Evolutionary conservation across 2,329 filamentous ascomycete genomes (phyloP).

Genomic region (Endoconidiophora laricicola): DNA sequence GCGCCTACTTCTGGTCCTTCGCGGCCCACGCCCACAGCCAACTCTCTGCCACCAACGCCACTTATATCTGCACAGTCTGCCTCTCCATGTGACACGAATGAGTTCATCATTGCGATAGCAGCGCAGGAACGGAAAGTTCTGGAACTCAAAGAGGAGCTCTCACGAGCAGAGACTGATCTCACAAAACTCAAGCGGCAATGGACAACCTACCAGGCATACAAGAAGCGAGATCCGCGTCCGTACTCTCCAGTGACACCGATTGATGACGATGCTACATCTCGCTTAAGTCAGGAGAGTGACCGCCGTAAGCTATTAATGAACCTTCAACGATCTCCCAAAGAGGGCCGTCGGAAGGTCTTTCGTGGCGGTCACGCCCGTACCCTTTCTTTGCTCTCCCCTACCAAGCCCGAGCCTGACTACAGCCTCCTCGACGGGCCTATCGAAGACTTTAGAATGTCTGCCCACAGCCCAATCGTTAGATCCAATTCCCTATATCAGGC

Average conservation of each 20-base stretch:
- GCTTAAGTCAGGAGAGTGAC: constrained; percentile 47
- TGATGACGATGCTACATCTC: constrained; percentile 24
- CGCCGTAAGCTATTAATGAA: constrained; percentile 51
- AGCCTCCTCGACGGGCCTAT: constrained; percentile 26
- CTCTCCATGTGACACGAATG: constrained; percentile 34
- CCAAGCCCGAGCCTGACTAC: constrained; percentile 29
- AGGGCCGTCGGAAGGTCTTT: constrained; percentile 45
- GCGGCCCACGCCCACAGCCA: constrained; percentile 27
- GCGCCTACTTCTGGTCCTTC: constrained; percentile 34
- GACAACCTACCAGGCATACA: constrained; percentile 58
- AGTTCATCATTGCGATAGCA: constrained; percentile 77
- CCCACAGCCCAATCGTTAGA: constrained; percentile 16
- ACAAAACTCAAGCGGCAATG: constrained; percentile 67
- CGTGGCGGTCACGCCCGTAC: constrained; percentile 46
- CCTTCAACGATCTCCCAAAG: constrained; percentile 27
- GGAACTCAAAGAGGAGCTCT: constrained; percentile 80
- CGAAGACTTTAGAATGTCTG: constrained; percentile 25
- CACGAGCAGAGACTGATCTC: constrained; percentile 63
- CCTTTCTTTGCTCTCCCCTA: constrained; percentile 68
- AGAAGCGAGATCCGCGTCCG: constrained; percentile 48
- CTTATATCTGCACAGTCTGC: constrained; percentile 26
- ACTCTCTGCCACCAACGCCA: constrained; percentile 26
- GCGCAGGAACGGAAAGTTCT: constrained; percentile 81
- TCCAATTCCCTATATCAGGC: constrained; percentile 10
- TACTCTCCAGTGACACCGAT: constrained; percentile 14